Base-by-base conservation (phyloP, 176 grass and related monocot species). In the Rhipidocladum racemiflorum region DNA sequence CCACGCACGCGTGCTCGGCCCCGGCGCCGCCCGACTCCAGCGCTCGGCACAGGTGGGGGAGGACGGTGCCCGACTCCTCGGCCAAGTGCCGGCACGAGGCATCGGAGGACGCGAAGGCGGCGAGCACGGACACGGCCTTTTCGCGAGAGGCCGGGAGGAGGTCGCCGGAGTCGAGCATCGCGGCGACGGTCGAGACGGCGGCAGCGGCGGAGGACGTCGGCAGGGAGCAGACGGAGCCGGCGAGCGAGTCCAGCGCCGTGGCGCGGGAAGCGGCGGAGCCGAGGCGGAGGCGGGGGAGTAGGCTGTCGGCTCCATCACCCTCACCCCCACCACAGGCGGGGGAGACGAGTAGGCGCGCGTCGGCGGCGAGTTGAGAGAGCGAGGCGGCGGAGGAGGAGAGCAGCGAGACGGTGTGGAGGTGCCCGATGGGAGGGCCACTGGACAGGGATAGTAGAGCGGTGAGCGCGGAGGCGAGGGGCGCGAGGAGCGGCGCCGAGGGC, bases 391-490 rank as follows among this genome's bases (percentile, higher is more conserved):
- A 80, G 6, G 86, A 87, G 0, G 88, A 83, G n/a, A 97, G 81
- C 1, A 94, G 79, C 42, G 89, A 94, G 24, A 92, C 85, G 34
- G 88, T 88, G 38, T 86, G 88, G 32, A 94, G 92, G 74, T 92
- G 89, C 3, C 88, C 92, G 6, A 91, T 61, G 1, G 83, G 85
- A 0, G 80, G 87, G 15, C 56, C 78, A 0, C 4, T 13, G n/a
- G 80, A 68, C 27, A 89, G 81, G 7, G 79, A 77, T 2, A 90
- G 45, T 20, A 91, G 86, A 42, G 85, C 68, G 3, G 61, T n/a
- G 56, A 97, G 85, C 7, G 90, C 60, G 62, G 71, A 18, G 5
- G 80, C 88, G 27, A 97, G 91, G 14, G 87, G 88, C 2, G 18
- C 7, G 21, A 93, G 87, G 17, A 92, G 76, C 14, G 61, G 78